These are phyloP conservation scores for Metschnikowia baotianmanensis DNA, from an alignment of 805 yeast species.

Conservation along the genomic window DNA sequence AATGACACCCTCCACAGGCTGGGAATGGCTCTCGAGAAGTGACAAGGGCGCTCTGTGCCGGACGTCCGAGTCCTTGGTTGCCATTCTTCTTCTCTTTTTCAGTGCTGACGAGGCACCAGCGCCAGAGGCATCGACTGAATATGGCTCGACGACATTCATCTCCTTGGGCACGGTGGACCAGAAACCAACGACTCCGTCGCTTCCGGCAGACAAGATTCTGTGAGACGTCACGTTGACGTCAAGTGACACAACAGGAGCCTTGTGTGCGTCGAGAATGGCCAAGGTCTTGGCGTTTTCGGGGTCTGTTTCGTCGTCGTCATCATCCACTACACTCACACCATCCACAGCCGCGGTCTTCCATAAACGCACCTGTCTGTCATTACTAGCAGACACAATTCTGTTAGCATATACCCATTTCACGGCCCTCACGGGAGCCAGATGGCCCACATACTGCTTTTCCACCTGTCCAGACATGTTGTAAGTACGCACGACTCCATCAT, in stretches of 20 bases:
- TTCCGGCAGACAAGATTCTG: slow-evolving; percentile 78
- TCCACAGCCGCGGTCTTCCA: slow-evolving; percentile 64
- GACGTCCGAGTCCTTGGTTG: slow-evolving; percentile 69
- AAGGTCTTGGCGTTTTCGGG: slow-evolving; percentile 70
- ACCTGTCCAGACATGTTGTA: slow-evolving; percentile 82
- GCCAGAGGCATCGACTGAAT: slow-evolving; percentile 13
- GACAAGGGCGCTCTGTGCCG: slow-evolving; percentile 82
- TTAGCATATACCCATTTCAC: slow-evolving; percentile 77
- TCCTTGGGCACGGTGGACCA: slow-evolving; percentile 91
- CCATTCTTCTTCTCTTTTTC: slow-evolving; percentile 83
- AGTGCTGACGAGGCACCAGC: slow-evolving; percentile 64
- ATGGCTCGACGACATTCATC: slow-evolving; percentile 51
- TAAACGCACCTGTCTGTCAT: slow-evolving; percentile 82
- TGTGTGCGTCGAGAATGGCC: slow-evolving; percentile 88
- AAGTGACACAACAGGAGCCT: slow-evolving; percentile 77
- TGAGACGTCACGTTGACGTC: slow-evolving; percentile 54
- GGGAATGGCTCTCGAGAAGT: slow-evolving; percentile 74
- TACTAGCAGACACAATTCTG: slow-evolving; percentile 79
- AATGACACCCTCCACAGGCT: slow-evolving; percentile 82
- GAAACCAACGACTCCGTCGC: slow-evolving; percentile 74
- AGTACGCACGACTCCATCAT: slow-evolving; percentile 91
- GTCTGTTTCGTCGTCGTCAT: slow-evolving; percentile 30
- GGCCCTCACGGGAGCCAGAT: slow-evolving; percentile 79
- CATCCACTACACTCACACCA: slow-evolving; percentile 30
- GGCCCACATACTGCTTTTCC: slow-evolving; percentile 80